These are phyloP conservation scores for Trichophyton benhamiae DNA, from an alignment of 2,329 filamentous ascomycete genomes.

Conservation along the genomic window DNA sequence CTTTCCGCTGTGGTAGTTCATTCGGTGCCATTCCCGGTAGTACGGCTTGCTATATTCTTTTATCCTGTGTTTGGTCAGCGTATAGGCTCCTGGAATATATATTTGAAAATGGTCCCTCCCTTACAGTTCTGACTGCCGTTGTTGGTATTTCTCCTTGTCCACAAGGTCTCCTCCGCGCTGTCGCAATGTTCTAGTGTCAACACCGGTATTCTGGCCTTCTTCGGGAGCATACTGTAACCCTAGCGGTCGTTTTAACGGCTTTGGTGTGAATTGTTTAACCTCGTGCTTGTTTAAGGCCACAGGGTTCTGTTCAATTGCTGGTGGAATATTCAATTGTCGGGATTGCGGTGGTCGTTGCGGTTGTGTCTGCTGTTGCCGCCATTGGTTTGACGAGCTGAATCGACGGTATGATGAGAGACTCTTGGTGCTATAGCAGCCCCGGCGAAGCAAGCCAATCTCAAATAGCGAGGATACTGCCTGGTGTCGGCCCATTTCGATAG, in stretches of 20 bases:
- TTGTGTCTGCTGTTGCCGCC: neutral
- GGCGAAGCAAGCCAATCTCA: neutral
- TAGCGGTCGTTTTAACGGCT: constrained; percentile 57
- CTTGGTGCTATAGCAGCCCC: neutral
- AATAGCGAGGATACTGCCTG: neutral
- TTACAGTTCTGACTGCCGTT: constrained; percentile 62
- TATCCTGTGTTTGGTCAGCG: constrained; percentile 40
- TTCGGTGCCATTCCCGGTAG: constrained; percentile 88
- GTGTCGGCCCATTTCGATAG: neutral
- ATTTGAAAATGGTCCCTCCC: neutral
- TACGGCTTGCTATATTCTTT: constrained; percentile 73
- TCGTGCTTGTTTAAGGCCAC: neutral
- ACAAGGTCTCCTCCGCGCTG: constrained; percentile 69
- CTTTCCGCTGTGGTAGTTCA: constrained; percentile 74
- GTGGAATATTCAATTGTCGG: neutral
- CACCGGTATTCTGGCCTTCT: constrained; percentile 68
- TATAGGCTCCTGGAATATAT: neutral
- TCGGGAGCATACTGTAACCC: constrained; percentile 63
- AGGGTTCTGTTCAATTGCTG: constrained; percentile 1
- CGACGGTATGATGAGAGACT: neutral
- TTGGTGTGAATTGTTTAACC: constrained; percentile 4
- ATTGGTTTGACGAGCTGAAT: constrained; percentile 1
- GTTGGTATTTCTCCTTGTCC: constrained; percentile 72
- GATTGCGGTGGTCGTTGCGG: neutral
- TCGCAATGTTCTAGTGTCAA: constrained; percentile 53